Base-by-base conservation (phyloP, 495 filamentous ascomycete genomes). In the Melanomma pulvis-pyrius region DNA sequence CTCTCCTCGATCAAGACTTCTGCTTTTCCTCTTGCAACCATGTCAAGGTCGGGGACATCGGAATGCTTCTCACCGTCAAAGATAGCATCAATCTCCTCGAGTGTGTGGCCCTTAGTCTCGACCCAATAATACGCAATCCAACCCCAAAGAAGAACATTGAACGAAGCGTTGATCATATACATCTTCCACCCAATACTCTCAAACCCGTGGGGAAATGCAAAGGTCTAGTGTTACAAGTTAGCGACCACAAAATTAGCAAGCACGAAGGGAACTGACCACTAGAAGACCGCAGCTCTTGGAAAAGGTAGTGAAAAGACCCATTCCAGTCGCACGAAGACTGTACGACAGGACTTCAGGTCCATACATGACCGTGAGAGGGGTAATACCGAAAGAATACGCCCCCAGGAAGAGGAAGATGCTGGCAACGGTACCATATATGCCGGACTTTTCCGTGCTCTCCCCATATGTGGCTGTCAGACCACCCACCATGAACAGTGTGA, bases 41-140 rank as follows among this genome's bases (percentile, higher is more conserved):
- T 57, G 54, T 81, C 80, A 2, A 81, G 63, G 48, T 81, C 78
- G 63, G 59, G 59, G 2, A 62, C 59, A 22, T 6, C 26, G 4
- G 59, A 62, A 22, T 62, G 48, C 29, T 66, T 66, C 55, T 59
- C 39, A 4, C 50, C 64, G 48, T 67, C 64, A 34, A 34, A 34
- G 5, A 34, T 4, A 12, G 5, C 30, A 34, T 34, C 30, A 34
- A 34, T 34, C 12, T 34, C 5, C 12, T 34, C 30, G 5, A 34
- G 12, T 4, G 30, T 34, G 4, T 12, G 30, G 12, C 30, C 12
- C 30, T 34, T 34, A 12, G 30, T 34, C 30, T 34, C 30, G 30
- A 34, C 30, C 30, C 30, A 34, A 12, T 34, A 34, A 4, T 5
- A 4, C 4, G 30, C 30, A 12, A 34, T 34, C 30, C 4, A 5